These are phyloP conservation scores for Mycosphaerella sp. DNA, from an alignment of 2,329 filamentous ascomycete species.

Conservation along the genomic window DNA sequence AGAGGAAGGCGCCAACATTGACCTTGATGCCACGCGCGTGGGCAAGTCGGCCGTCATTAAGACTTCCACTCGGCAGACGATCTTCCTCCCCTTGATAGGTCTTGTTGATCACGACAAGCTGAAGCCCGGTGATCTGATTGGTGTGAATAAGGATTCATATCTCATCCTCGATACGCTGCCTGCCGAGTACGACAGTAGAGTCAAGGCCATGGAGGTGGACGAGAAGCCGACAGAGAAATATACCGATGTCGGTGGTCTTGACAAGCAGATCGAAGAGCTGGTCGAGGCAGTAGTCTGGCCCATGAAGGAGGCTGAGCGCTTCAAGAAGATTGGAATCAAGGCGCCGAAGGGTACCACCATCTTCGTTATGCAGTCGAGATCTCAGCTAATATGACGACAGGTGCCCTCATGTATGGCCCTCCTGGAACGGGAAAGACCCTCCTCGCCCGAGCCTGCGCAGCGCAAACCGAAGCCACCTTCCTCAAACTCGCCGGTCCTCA, in stretches of 20 bases:
- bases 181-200: slow-evolving; percentile 95
- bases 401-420: slow-evolving; percentile 95
- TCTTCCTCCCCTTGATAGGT: slow-evolving; percentile 94
- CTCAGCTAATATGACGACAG: slow-evolving; percentile 42
- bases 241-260: slow-evolving; percentile 90
- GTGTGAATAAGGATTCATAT: slow-evolving; percentile 99
- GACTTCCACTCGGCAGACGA: slow-evolving; percentile 95
- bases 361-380: neutral
- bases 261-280: slow-evolving; percentile 98
- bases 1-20: slow-evolving; percentile 97
- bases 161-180: slow-evolving; percentile 93
- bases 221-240: slow-evolving; percentile 99
- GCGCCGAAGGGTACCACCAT: slow-evolving; percentile 74
- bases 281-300: slow-evolving; percentile 99
- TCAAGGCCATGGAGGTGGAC: slow-evolving; percentile 99
- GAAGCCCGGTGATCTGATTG: slow-evolving; percentile 93
- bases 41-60: slow-evolving; percentile 99
- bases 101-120: slow-evolving; percentile 92
- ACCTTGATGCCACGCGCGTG: slow-evolving; percentile 90
- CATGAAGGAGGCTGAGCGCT: slow-evolving; percentile 98
- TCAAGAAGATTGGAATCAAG: slow-evolving; percentile 99
- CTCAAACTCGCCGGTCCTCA: slow-evolving; percentile 96
- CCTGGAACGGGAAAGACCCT: slow-evolving; percentile 87
- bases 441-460: slow-evolving; percentile 89
- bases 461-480: slow-evolving; percentile 97